These are phyloP conservation scores for Xanthoconium purpureum DNA, from an alignment of 768 basidiomycete genomes.

Conservation along the genomic window DNA sequence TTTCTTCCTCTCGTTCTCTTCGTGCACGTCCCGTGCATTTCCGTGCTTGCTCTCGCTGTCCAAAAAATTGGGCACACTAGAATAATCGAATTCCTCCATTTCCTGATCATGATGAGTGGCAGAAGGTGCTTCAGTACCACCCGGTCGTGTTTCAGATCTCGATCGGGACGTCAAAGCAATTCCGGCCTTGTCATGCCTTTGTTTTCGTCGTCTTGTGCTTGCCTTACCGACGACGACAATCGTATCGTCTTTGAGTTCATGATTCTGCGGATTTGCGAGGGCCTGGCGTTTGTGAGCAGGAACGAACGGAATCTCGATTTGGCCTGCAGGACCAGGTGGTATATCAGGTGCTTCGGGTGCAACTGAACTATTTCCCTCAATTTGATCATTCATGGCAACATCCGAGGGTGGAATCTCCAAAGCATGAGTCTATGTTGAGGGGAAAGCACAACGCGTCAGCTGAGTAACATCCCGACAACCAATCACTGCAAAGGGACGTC, in stretches of 20 bases:
- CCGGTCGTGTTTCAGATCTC: constrained; percentile 1
- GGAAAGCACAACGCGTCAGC: constrained; percentile 2
- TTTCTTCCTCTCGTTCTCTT: constrained; percentile 37
- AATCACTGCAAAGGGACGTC: neutral
- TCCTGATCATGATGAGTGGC: constrained; percentile 21
- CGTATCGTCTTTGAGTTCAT: constrained; percentile 48
- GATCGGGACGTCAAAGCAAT: neutral
- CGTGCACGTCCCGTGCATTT: constrained; percentile 16
- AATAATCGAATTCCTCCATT: constrained; percentile 63
- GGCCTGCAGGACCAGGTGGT: constrained; percentile 37
- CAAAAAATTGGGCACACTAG: constrained; percentile 64
- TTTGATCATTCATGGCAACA: neutral
- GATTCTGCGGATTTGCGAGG: constrained; percentile 6
- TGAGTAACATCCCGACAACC: neutral
- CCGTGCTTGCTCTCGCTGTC: constrained; percentile 49
- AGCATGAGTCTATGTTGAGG: constrained; percentile 8
- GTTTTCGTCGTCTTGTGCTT: constrained; percentile 63
- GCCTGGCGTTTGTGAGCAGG: constrained; percentile 57
- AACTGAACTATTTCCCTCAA: neutral
- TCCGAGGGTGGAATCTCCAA: neutral
- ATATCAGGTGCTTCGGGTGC: constrained; percentile 10
- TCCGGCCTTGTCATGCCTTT: constrained; percentile 30
- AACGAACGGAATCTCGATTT: constrained; percentile 76
- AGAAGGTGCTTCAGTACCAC: constrained; percentile 3
- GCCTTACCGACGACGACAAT: constrained; percentile 72